Evolutionary conservation across 1,139 yeast species (phyloP).

Genomic region (Geotrichum reessii): DNA sequence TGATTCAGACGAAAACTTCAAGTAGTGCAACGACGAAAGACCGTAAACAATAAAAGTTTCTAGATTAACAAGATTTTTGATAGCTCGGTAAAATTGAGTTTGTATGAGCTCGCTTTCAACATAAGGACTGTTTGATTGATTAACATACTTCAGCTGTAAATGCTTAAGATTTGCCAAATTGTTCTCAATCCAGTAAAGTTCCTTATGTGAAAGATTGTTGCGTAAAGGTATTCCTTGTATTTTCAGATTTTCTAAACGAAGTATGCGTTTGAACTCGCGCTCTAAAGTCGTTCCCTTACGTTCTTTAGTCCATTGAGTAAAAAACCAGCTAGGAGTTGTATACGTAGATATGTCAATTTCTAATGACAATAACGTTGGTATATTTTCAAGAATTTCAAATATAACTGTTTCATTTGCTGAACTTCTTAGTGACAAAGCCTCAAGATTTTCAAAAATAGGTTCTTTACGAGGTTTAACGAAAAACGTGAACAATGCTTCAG

Average conservation of each 20-base stretch:
- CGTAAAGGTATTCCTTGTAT: background rate
- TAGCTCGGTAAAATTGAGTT: background rate
- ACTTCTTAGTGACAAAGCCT: background rate
- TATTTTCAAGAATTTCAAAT: background rate
- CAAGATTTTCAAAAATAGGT: slow-evolving; percentile 3
- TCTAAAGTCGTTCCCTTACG: background rate
- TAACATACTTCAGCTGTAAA: background rate
- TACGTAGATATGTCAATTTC: background rate
- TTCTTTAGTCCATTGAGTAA: background rate
- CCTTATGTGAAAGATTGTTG: background rate
- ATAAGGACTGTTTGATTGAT: background rate
- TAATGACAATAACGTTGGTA: slow-evolving; percentile 9
- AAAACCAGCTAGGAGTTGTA: slow-evolving; percentile 9
- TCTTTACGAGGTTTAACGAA: background rate
- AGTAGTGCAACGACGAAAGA: background rate
- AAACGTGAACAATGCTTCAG: slow-evolving; percentile 6
- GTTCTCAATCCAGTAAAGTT: background rate
- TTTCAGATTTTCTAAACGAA: background rate
- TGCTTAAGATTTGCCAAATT: background rate
- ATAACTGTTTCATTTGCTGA: slow-evolving; percentile 1
- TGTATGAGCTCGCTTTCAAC: background rate
- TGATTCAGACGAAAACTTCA: background rate
- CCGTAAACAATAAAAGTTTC: background rate
- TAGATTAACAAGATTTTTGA: background rate
- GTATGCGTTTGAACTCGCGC: background rate